Conservation (phyloP, 495 filamentous ascomycete genomes). For the Penicillium goetzii region DNA sequence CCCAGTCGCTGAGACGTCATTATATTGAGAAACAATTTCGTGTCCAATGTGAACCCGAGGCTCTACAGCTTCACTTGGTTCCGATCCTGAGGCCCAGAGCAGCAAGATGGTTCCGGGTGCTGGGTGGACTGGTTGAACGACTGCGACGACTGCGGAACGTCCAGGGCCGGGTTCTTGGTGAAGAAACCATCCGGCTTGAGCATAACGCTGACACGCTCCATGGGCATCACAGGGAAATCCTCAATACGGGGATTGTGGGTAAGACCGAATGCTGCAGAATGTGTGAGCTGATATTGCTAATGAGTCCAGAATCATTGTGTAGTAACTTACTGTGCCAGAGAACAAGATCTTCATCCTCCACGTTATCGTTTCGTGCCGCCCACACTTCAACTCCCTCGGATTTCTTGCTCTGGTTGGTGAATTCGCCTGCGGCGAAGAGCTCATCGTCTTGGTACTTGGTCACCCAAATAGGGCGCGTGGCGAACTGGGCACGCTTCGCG, state of each 20-base stretch:
- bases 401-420: constrained; percentile 80
- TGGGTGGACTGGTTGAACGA: constrained; percentile 43
- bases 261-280: constrained; percentile 56
- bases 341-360: constrained; percentile 53
- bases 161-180: constrained; percentile 71
- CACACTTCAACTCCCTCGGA: constrained; percentile 51
- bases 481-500: constrained; percentile 77
- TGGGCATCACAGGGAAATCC: constrained; percentile 70
- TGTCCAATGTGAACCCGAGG: background rate
- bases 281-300: constrained; percentile 5
- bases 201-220: constrained; percentile 52
- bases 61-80: constrained; percentile 38
- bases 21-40: background rate
- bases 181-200: constrained; percentile 79
- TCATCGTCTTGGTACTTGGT: constrained; percentile 79
- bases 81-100: constrained; percentile 32
- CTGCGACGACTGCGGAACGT: constrained; percentile 57
- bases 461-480: constrained; percentile 81
- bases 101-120: constrained; percentile 44
- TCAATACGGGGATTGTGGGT: constrained; percentile 64
- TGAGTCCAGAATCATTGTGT: background rate
- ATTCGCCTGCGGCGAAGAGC: constrained; percentile 80
- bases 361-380: constrained; percentile 49
- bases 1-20: background rate
- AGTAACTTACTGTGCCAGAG: constrained; percentile 47